Conservation (phyloP, 805 yeast genomes). For the Saccharomycopsis fibuligera region DNA sequence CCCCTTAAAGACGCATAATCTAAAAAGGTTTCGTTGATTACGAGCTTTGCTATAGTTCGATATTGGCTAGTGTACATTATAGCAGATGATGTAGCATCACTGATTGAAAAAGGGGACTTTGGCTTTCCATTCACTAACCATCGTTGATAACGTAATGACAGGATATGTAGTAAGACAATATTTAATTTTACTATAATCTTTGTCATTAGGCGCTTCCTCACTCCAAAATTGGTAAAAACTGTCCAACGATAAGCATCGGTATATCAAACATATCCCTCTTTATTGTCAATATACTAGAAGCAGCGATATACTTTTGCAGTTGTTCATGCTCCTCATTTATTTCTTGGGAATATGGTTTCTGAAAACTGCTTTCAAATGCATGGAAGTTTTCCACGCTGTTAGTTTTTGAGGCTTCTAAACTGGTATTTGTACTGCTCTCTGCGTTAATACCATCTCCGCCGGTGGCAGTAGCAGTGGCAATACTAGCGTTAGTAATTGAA, state of each 20-base stretch:
- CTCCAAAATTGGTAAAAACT: constrained; percentile 59
- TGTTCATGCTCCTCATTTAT: constrained; percentile 15
- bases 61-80: no score
- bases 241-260: constrained; percentile 80
- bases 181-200: no score
- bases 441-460: not conserved
- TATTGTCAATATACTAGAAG: constrained; percentile 81
- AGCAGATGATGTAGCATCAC: no score
- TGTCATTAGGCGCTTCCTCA: no score
- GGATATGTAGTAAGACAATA: no score
- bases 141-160: no score
- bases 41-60: no score
- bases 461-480: not conserved
- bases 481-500: no score
- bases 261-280: constrained; percentile 78
- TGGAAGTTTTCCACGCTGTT: constrained; percentile 10
- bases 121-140: no score
- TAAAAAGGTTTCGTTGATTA: no score
- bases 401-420: not conserved
- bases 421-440: not conserved
- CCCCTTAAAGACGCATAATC: no score
- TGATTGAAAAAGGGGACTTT: no score
- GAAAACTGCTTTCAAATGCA: constrained; percentile 8
- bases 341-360: constrained; percentile 30
- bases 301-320: constrained; percentile 39